Evolutionary conservation across 192 early-diverging fungal genomes (phyloP).

Genomic region (Diversispora eburnea): DNA sequence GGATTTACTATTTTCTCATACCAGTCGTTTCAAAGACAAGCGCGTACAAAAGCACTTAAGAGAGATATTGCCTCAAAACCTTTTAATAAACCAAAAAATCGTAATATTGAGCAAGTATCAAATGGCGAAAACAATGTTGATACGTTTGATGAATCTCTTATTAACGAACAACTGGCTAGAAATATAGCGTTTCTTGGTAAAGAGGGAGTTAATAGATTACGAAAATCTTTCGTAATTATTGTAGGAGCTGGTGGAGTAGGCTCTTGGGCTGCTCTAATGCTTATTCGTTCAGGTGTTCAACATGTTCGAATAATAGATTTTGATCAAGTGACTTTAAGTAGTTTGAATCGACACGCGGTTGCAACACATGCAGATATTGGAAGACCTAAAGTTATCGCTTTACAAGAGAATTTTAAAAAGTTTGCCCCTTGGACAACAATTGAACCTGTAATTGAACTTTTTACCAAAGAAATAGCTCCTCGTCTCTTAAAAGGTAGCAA

Average conservation of each 20-base stretch:
- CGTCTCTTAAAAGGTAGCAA: conserved; percentile 63
- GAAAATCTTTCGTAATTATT: conserved; percentile 84
- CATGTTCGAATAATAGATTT: conserved; percentile 91
- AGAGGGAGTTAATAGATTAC: conserved; percentile 67
- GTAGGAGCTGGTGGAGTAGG: conserved; percentile 97
- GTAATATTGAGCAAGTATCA: not conserved
- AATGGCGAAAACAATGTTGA: not conserved
- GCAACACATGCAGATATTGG: conserved; percentile 89
- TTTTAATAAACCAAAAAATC: not conserved
- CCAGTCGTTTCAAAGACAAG: conserved; percentile 6
- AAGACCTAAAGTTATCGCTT: conserved; percentile 75
- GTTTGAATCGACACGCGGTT: conserved; percentile 92
- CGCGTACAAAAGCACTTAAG: conserved; percentile 15
- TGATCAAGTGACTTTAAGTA: conserved; percentile 93
- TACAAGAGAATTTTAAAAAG: conserved; percentile 67
- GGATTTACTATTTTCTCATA: conserved; percentile 5
- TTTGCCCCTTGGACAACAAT: conserved; percentile 78
- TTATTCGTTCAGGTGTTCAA: conserved; percentile 83
- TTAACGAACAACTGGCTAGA: conserved; percentile 79
- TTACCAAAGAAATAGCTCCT: conserved; percentile 63
- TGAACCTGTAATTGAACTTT: conserved; percentile 75
- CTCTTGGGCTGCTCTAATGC: conserved; percentile 85
- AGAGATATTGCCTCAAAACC: not conserved
- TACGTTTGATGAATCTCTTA: conserved; percentile 62
- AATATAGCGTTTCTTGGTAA: conserved; percentile 90